Percentiles rank a stretch among this genome's conserved stretches.
phyloP scores from a whole-genome alignment of 2,329 filamentous ascomycete genomes.

The Hypoxylon sp. region DNA sequence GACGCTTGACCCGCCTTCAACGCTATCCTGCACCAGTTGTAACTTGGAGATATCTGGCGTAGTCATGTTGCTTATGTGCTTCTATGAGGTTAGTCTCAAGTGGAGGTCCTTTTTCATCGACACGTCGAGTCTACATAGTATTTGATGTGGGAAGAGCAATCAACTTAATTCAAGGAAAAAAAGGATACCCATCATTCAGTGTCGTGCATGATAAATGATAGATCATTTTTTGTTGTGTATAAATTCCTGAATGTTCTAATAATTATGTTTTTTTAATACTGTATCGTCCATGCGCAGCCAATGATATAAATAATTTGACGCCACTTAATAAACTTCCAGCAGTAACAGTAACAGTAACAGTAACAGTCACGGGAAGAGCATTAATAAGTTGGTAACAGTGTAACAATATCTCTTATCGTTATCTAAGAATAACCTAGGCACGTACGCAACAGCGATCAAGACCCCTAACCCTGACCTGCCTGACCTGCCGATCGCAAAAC shows the following conservation, averaged over 20 bases:
- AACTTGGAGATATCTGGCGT: constrained; percentile 24
- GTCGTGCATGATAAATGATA: too few relatives aligned
- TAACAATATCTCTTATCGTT: constrained; percentile 34
- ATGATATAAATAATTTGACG: constrained; percentile 3
- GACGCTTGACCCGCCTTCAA: not conserved
- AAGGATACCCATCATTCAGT: too few relatives aligned
- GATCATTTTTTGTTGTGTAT: too few relatives aligned
- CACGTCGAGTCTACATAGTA: not conserved
- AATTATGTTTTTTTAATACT: too few relatives aligned
- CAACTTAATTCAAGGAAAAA: too few relatives aligned
- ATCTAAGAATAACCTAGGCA: constrained; percentile 19
- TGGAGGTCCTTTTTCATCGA: constrained; percentile 1
- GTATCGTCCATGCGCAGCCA: too few relatives aligned
- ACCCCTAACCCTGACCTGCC: too few relatives aligned
- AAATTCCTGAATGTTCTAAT: too few relatives aligned
- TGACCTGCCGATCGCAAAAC: constrained; percentile 26
- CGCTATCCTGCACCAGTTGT: constrained; percentile 9
- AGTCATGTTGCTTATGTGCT: constrained; percentile 23
- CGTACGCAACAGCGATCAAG: constrained; percentile 5
- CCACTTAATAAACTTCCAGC: constrained; percentile 1
- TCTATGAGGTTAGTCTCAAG: constrained; percentile 11
- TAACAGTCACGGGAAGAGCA: too few relatives aligned
- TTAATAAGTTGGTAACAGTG: too few relatives aligned
- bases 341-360: too few relatives aligned
- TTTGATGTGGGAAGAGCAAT: not conserved